Evolutionary conservation across 371 early-diverging fungal genomes (phyloP).

Genomic region (Lichtheimia ornata): DNA sequence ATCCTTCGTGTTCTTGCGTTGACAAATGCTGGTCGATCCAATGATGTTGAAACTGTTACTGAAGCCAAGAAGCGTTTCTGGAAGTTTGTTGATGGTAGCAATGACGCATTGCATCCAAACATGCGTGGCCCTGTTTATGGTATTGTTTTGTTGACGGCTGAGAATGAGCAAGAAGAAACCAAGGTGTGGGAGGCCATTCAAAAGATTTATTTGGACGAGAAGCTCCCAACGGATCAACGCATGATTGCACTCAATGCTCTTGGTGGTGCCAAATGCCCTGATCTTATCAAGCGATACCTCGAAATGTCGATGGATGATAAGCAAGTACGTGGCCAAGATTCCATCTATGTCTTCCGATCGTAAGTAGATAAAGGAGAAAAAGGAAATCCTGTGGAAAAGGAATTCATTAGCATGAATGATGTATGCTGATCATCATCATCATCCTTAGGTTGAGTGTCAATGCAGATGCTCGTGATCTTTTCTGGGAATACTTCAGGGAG

Average conservation of each 20-base stretch:
- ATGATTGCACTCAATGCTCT: conserved; percentile 76
- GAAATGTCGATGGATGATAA: conserved; percentile 69
- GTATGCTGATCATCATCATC: too few species aligned
- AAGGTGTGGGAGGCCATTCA: conserved; percentile 70
- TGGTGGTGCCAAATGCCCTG: conserved; percentile 67
- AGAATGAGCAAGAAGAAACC: conserved; percentile 61
- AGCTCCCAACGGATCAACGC: conserved; percentile 72
- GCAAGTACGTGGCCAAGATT: conserved; percentile 84
- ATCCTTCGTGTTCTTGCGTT: conserved; percentile 48
- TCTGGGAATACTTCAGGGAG: conserved; percentile 80
- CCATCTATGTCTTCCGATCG: conserved; percentile 61
- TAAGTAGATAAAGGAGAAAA: conserved; percentile 7
- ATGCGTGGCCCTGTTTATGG: conserved; percentile 80
- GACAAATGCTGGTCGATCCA: conserved; percentile 43
- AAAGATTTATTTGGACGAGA: conserved; percentile 71
- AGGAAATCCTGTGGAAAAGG: too few species aligned
- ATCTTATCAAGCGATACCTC: conserved; percentile 60
- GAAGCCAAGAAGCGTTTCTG: conserved; percentile 52
- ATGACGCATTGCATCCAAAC: conserved; percentile 76
- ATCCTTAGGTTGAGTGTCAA: conserved; percentile 51
- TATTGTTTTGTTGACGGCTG: conserved; percentile 71
- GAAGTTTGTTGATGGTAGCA: conserved; percentile 41
- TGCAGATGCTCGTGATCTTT: conserved; percentile 60
- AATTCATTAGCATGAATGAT: too few species aligned
- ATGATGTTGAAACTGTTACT: conserved; percentile 32